Evolutionary conservation across 1,284 basidiomycete genomes (phyloP).

Genomic region (Leccinum angustisporum): DNA sequence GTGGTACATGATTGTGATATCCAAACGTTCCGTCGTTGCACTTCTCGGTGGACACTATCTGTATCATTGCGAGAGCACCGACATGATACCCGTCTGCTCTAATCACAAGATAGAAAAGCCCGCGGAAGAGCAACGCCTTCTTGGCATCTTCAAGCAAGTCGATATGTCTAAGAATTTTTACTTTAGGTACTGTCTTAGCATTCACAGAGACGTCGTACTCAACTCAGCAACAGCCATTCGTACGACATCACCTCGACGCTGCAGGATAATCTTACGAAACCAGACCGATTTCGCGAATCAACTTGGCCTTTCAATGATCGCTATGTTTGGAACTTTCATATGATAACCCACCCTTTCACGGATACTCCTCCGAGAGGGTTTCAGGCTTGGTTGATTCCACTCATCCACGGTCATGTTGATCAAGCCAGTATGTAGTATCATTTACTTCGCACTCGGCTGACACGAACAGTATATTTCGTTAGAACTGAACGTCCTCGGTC

Average conservation of each 20-base stretch:
- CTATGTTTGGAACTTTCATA: conserved; percentile 95
- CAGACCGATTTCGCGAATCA: conserved; percentile 41
- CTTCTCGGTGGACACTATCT: conserved; percentile 96
- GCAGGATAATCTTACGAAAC: conserved; percentile 86
- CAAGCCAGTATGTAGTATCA: conserved; percentile 81
- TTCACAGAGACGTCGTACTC: background rate
- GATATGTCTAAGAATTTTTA: conserved; percentile 99
- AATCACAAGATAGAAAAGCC: conserved; percentile 81
- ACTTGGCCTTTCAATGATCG: conserved; percentile 80
- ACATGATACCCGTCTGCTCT: conserved; percentile 74
- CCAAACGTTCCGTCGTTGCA: conserved; percentile 89
- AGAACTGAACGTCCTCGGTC: conserved; percentile 91
- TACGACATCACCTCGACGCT: conserved; percentile 96
- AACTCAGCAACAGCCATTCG: conserved; percentile 66
- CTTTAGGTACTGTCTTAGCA: conserved; percentile 69
- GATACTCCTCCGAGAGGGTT: conserved; percentile 27
- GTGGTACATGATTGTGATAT: conserved; percentile 91
- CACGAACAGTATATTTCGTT: conserved; percentile 3
- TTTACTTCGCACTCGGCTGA: background rate
- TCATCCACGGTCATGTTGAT: conserved; percentile 96
- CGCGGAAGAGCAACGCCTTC: conserved; percentile 80
- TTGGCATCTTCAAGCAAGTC: conserved; percentile 95
- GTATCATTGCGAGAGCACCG: conserved; percentile 94
- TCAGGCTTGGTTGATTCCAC: conserved; percentile 82
- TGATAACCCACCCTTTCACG: conserved; percentile 72